These are phyloP conservation scores for Plantago lanceolata DNA, from an alignment of 305 asterid species.

Conservation along the genomic window DNA sequence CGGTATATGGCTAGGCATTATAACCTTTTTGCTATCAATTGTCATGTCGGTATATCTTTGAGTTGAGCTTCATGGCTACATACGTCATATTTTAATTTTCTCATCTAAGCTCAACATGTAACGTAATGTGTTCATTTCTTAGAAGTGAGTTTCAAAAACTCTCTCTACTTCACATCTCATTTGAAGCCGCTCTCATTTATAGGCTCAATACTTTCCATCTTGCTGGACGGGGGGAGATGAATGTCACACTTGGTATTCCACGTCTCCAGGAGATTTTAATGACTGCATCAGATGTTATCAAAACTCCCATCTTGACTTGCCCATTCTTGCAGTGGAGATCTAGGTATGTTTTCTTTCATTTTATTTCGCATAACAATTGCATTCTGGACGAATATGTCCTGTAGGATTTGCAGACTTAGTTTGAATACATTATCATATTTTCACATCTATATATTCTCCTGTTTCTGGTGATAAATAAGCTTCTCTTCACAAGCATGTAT, in stretches of 20 bases:
- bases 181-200: constrained; percentile 29
- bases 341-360: constrained; percentile 48
- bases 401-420: no score
- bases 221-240: constrained; percentile 99
- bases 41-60: background rate
- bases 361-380: background rate
- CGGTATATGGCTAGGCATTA: background rate
- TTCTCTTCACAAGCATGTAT: no score
- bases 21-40: background rate
- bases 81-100: no score
- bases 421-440: no score
- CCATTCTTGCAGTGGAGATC: constrained; percentile 63
- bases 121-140: background rate
- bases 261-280: constrained; percentile 96
- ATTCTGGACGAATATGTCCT: no score
- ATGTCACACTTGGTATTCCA: constrained; percentile 97
- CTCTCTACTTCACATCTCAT: background rate
- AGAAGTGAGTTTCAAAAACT: background rate
- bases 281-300: constrained; percentile 74
- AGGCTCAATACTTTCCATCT: constrained; percentile 95
- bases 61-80: background rate
- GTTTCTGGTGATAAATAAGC: no score
- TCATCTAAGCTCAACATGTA: background rate
- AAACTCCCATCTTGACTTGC: constrained; percentile 89
- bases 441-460: no score